phyloP scores from a whole-genome alignment of 805 yeast species.

The Priceomyces melissophilus region DNA sequence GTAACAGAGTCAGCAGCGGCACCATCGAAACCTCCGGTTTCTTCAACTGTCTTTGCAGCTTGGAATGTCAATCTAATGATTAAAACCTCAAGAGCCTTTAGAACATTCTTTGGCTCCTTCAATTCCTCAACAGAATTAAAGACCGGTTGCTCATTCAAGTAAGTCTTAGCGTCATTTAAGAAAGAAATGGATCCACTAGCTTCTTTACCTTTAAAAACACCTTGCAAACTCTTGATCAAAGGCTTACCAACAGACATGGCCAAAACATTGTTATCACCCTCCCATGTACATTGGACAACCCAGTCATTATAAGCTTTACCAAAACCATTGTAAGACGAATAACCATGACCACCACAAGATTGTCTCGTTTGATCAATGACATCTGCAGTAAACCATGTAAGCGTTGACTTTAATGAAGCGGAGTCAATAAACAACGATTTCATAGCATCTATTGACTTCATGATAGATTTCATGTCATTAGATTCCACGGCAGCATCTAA shows the following conservation, averaged over 20 bases:
- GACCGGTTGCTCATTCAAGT: slow-evolving; percentile 25
- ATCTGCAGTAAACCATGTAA: slow-evolving; percentile 43
- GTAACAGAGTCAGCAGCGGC: slow-evolving; percentile 36
- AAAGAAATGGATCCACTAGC: slow-evolving; percentile 34
- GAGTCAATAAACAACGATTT: slow-evolving; percentile 44
- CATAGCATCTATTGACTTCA: slow-evolving; percentile 32
- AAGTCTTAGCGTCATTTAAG: slow-evolving; percentile 24
- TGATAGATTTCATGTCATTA: slow-evolving; percentile 29
- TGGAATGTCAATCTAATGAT: slow-evolving; percentile 33
- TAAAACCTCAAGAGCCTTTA: slow-evolving; percentile 38
- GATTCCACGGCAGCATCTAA: slow-evolving; percentile 37
- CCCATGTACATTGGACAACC: slow-evolving; percentile 50
- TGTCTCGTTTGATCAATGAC: slow-evolving; percentile 42
- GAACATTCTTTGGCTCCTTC: slow-evolving; percentile 26
- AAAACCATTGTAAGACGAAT: slow-evolving; percentile 42
- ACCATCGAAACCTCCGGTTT: slow-evolving; percentile 30
- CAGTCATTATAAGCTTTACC: slow-evolving; percentile 45
- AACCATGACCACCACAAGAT: slow-evolving; percentile 49
- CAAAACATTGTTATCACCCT: slow-evolving; percentile 47
- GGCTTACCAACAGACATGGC: slow-evolving; percentile 41
- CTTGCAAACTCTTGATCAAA: slow-evolving; percentile 29
- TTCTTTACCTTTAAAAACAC: slow-evolving; percentile 27
- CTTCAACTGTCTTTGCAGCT: slow-evolving; percentile 25
- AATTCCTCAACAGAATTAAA: slow-evolving; percentile 25
- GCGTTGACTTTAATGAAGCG: slow-evolving; percentile 42